Evolutionary conservation across 441 rosid species (phyloP).

Genomic region (Pelargonium australe): DNA sequence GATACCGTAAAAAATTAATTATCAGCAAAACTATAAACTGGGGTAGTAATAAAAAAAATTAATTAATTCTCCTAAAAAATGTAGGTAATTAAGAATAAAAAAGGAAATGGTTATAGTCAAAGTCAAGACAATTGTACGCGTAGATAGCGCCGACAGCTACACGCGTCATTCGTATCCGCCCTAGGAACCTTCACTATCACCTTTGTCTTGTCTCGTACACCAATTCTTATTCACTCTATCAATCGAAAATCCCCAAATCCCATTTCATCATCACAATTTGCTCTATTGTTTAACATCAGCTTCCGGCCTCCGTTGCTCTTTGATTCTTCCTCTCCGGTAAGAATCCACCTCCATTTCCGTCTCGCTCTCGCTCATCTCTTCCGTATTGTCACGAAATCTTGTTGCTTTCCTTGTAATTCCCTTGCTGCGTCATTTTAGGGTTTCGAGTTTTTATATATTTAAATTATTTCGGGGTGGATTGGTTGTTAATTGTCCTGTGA

Average conservation of each 20-base stretch:
- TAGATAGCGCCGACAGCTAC: not conserved
- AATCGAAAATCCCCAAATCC: not conserved
- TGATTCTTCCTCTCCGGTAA: not conserved
- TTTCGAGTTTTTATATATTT: not conserved
- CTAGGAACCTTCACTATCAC: not conserved
- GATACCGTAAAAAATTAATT: too few relatives aligned
- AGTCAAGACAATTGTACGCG: not conserved
- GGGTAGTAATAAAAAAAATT: too few relatives aligned
- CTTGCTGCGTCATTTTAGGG: not conserved
- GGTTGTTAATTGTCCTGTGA: not conserved
- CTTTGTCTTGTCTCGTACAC: not conserved
- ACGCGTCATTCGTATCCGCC: not conserved
- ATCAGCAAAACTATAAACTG: too few relatives aligned
- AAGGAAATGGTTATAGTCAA: not conserved
- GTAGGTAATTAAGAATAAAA: too few relatives aligned
- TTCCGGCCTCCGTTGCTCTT: not conserved
- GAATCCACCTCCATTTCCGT: not conserved
- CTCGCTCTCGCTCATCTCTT: not conserved
- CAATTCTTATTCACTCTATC: not conserved
- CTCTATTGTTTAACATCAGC: not conserved
- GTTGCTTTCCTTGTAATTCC: too few relatives aligned
- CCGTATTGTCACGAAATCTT: not conserved
- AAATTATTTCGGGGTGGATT: not conserved
- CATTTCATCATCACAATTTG: not conserved
- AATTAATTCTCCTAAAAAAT: too few relatives aligned